Evolutionary conservation across 441 rosid genomes (phyloP).

Genomic region (Croton laevigatus): DNA sequence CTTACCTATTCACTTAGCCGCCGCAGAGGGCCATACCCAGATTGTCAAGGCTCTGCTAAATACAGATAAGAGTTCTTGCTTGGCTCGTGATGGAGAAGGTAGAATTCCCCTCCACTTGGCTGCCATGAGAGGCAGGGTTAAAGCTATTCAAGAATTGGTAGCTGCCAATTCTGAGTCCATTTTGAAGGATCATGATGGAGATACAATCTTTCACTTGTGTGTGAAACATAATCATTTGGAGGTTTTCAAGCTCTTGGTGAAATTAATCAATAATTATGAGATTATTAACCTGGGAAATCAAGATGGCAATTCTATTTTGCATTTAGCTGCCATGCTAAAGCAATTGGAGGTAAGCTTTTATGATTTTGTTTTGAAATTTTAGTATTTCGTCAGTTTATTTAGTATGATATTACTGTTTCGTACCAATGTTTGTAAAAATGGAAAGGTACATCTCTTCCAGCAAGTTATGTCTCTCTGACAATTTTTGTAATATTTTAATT

Average conservation of each 20-base stretch:
- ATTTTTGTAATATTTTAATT: too few relatives aligned
- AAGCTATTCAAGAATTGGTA: constrained; percentile 26
- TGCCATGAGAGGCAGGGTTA: constrained; percentile 28
- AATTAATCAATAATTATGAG: background rate
- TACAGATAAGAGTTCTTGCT: constrained; percentile 16
- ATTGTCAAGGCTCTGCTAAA: constrained; percentile 27
- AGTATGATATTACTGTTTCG: too few relatives aligned
- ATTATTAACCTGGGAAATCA: background rate
- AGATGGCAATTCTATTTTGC: constrained; percentile 15
- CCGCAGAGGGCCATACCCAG: constrained; percentile 29
- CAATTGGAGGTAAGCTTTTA: constrained; percentile 16
- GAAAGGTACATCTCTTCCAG: too few relatives aligned
- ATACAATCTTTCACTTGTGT: constrained; percentile 20
- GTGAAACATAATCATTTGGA: constrained; percentile 15
- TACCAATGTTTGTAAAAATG: too few relatives aligned
- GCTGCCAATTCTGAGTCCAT: constrained; percentile 14
- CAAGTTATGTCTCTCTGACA: too few relatives aligned
- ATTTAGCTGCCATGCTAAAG: constrained; percentile 4
- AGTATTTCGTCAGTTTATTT: too few relatives aligned
- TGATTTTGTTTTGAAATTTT: too few relatives aligned
- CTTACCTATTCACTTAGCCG: constrained; percentile 34
- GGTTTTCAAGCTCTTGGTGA: constrained; percentile 12
- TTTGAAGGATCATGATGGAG: background rate
- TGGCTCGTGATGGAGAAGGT: constrained; percentile 24
- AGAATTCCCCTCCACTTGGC: constrained; percentile 39